Base-by-base conservation (phyloP, 805 yeast genomes). In the Starmerella apicola region DNA sequence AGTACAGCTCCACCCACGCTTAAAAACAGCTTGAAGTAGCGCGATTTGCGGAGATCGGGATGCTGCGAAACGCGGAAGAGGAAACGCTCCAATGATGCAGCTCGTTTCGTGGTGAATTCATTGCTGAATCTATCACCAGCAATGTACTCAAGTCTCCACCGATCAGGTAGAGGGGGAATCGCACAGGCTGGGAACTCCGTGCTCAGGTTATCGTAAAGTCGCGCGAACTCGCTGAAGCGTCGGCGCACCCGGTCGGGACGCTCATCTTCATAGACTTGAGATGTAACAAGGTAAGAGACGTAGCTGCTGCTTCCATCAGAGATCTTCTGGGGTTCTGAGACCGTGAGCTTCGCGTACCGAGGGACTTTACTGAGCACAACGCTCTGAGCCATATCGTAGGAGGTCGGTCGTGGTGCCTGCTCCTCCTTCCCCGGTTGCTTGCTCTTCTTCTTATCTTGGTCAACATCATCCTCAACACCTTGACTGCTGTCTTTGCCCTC, bases 91-190 rank as follows among this genome's bases (percentile, higher is more conserved):
- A 88, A 65, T 3, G 95, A 81, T 34, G 77, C 74, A 3, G 93
- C 78, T 50, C 98, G 66, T 56, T 82, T 81, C 44, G 69, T 66
- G 0, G 95, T 88, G 59, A 91, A 91, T 43, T 81, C 85, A 12
- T 73, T 67, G 21, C 88, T 76, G 57, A 88, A 88, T 28, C 97
- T 68, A 52, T 88, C 96, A 9, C 98, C 97, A 28, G 93, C 85
- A 38, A 88, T 69, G 60, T 91, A 88, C 57, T 88, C 95, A 51
- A 88, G 66, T 44, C 94, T 73, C 63, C 81, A 82, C 59, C 85
- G 86, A 46, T 88, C 93, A 0, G 98, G 98, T 39, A 88, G 66
- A 12, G 97, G 96, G 1, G 98, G 98, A 0, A 88, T 74, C 12
- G 91, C 73, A 44, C 82, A 68, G 3, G 91, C 81, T 0, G 96